Evolutionary conservation across 2,329 filamentous ascomycete genomes (phyloP).

Genomic region (Cladosporium sp.): DNA sequence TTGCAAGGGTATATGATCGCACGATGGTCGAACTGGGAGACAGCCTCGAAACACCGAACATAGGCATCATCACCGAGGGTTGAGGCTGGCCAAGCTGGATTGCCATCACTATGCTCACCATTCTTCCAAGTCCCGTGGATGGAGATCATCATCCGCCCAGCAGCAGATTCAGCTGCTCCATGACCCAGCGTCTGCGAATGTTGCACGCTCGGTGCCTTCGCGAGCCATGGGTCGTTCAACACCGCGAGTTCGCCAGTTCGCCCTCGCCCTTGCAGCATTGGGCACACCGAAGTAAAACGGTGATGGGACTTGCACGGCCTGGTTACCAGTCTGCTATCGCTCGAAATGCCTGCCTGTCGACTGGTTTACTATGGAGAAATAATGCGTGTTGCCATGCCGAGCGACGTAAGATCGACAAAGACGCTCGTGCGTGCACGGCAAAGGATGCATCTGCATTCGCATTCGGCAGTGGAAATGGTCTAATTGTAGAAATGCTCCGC

Average conservation of each 20-base stretch:
- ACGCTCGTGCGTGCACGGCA: neutral
- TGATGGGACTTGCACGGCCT: neutral
- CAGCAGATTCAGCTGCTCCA: neutral
- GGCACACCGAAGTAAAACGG: neutral
- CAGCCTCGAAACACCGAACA: constrained; percentile 56
- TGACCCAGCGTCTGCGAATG: neutral
- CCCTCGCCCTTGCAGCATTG: neutral
- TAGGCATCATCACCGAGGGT: constrained; percentile 51
- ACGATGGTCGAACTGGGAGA: constrained; percentile 76
- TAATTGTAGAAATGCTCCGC: neutral
- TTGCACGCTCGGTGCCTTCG: neutral
- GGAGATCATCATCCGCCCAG: neutral
- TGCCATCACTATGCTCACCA: neutral
- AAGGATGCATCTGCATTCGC: neutral
- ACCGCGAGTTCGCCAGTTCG: neutral
- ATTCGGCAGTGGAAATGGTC: neutral
- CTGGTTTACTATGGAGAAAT: neutral
- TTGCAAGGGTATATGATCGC: constrained; percentile 75
- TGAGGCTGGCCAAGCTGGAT: constrained; percentile 23
- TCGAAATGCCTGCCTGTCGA: neutral
- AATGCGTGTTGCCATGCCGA: neutral
- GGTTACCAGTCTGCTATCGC: neutral
- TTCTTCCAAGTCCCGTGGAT: neutral
- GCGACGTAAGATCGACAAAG: neutral
- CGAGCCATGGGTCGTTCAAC: neutral